A percentile compares a stretch with the other conserved stretches of the same genome.
Conservation (phyloP, 768 basidiomycete genomes). For the Naganishia antarctica region DNA sequence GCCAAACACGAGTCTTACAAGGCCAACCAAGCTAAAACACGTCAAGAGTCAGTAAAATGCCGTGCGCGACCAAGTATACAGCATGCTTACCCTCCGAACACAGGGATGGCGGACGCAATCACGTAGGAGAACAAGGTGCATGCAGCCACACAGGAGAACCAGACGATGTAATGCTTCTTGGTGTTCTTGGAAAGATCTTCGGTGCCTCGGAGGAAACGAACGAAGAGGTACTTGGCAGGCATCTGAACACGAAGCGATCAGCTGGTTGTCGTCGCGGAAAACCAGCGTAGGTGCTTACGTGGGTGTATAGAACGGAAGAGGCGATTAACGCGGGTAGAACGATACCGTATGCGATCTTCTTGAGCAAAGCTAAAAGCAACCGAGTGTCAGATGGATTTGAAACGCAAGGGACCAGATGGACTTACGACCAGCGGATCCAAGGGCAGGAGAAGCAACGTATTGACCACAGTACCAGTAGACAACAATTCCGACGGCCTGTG, state of each 20-base stretch:
- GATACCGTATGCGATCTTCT: constrained; percentile 35
- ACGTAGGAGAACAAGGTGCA: constrained; percentile 35
- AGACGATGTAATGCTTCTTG: constrained; percentile 26
- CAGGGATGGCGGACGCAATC: constrained; percentile 41
- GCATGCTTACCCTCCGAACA: constrained; percentile 13
- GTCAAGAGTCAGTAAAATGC: not conserved
- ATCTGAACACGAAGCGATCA: not conserved
- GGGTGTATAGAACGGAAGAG: constrained; percentile 33
- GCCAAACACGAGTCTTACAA: constrained; percentile 22
- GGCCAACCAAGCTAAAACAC: constrained; percentile 23
- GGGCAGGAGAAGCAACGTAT: constrained; percentile 40
- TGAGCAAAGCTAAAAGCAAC: not conserved
- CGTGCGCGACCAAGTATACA: not conserved
- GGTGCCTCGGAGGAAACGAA: constrained; percentile 13
- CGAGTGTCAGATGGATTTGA: not conserved
- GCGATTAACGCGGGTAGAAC: constrained; percentile 34
- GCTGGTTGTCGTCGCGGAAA: not conserved
- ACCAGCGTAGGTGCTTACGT: constrained; percentile 31
- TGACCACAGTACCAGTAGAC: constrained; percentile 42
- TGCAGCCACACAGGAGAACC: constrained; percentile 28
- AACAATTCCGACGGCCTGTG: constrained; percentile 39
- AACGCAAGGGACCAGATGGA: constrained; percentile 30
- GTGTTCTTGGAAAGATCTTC: constrained; percentile 23
- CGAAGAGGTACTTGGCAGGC: constrained; percentile 29
- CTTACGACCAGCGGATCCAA: constrained; percentile 42